Base-by-base conservation (phyloP, 805 yeast genomes). In the Candida awuae region DNA sequence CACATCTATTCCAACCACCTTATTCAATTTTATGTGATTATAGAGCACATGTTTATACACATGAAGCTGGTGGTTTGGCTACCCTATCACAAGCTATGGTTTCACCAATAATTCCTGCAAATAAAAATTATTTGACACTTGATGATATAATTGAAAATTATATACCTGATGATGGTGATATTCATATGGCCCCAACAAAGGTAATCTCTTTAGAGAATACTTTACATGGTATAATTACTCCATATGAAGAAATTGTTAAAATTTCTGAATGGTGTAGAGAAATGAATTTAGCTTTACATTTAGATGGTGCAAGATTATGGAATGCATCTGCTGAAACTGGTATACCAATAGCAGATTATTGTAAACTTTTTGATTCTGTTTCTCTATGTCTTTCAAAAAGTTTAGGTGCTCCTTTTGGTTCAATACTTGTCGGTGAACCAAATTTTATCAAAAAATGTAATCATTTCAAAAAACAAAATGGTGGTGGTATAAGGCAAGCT, bases 291-390 rank as follows among this genome's bases (percentile, higher is more conserved):
- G 70, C 65, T 40, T 59, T 87, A 48, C 97, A 90, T 54, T 74
- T 87, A 51, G 97, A 88, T 57, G 97, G 97, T 46, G 97, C 97
- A 13, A 73, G 97, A 51, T 62, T 88, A 37, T 87, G 94, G 88
- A 84, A 84, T 57, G 96, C 96, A 12, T 66, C 77, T 22, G 82
- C 72, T 10, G 90, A 73, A 19, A 75, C 86, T 8, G 85, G 82
- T 21, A 66, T 83, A 25, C 62, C 85, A 13, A 60, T 88, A 45
- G 61, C 58, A 14, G 84, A 84, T 52, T 86, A 79, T 58, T 83
- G 94, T 50, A 66, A 70, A 46, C 65, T 77, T 45, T 88, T 87
- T 55, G 97, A 87, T 61, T 77, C 92, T 13, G 83, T 88, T 33
- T 84, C 95, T n/a, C 69, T 88, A 35, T 88, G 97, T 60, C 62